A percentile compares a stretch with the other conserved stretches of the same genome.
These are phyloP conservation scores for Eleusine coracana DNA, from an alignment of 176 grass and related monocot genomes.

Conservation along the genomic window DNA sequence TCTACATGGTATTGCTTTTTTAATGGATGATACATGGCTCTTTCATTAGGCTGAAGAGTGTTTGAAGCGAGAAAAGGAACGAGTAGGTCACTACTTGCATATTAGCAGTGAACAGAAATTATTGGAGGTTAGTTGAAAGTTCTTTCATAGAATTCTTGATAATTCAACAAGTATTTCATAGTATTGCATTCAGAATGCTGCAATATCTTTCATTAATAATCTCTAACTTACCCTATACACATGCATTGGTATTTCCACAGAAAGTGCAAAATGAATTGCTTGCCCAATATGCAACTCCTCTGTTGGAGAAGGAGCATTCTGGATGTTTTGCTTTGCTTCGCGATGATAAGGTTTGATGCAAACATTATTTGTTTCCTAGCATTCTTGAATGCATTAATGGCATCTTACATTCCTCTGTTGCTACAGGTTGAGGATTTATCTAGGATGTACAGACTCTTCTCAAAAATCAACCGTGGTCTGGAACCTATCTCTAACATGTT, in stretches of 20 bases:
- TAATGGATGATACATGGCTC: constrained; percentile 18
- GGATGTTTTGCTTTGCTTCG: constrained; percentile 87
- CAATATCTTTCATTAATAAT: background rate
- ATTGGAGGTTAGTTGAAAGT: constrained; percentile 67
- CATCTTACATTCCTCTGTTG: constrained; percentile 24
- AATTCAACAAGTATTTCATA: background rate
- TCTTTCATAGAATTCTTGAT: constrained; percentile 7
- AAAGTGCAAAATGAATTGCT: constrained; percentile 96
- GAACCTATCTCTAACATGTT: constrained; percentile 95
- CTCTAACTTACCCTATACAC: background rate
- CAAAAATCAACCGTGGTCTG: constrained; percentile 75
- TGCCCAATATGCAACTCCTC: constrained; percentile 74
- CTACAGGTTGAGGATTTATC: constrained; percentile 86
- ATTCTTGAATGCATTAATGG: constrained; percentile 9
- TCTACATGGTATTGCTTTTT: background rate
- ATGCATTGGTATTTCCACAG: constrained; percentile 43
- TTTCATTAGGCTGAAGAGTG: constrained; percentile 88
- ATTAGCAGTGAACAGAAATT: constrained; percentile 90
- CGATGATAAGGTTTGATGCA: constrained; percentile 81
- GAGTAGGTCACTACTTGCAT: constrained; percentile 95
- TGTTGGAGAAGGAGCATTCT: constrained; percentile 95
- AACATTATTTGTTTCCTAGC: constrained; percentile 11
- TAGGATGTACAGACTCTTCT: constrained; percentile 93
- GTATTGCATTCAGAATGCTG: background rate
- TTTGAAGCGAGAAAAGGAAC: constrained; percentile 84